phyloP scores from a whole-genome alignment of 306 rosid genomes.

The Cucurbita ficifolia region DNA sequence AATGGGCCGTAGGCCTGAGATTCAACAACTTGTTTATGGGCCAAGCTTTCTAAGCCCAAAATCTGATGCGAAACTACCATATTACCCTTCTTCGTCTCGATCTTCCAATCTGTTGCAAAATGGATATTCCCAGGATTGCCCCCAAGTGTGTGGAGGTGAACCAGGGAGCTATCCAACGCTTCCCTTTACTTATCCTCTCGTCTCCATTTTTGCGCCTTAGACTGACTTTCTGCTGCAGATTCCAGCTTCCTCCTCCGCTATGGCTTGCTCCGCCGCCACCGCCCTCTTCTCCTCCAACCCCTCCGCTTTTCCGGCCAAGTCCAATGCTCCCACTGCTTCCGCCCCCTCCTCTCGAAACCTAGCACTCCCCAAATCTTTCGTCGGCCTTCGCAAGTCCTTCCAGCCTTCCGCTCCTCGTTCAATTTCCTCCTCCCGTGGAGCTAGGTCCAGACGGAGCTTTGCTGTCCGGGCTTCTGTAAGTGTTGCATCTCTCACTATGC shows the following conservation, averaged over 20 bases:
- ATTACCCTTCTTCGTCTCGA: background rate
- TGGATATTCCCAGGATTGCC: background rate
- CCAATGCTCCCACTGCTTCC: slow-evolving; percentile 18
- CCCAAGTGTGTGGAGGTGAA: background rate
- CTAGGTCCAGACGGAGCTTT: slow-evolving; percentile 40
- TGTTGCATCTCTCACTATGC: background rate
- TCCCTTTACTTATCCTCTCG: background rate
- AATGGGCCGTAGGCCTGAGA: background rate
- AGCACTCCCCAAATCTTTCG: slow-evolving; percentile 45
- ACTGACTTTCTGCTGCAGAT: background rate
- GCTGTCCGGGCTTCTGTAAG: slow-evolving; percentile 52
- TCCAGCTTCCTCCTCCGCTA: background rate
- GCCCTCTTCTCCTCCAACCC: slow-evolving; percentile 54
- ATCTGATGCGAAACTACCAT: background rate
- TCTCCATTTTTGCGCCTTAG: slow-evolving; percentile 4
- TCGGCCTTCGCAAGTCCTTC: slow-evolving; percentile 48
- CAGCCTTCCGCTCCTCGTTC: slow-evolving; percentile 33
- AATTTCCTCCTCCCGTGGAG: slow-evolving; percentile 17
- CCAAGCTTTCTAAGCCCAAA: background rate
- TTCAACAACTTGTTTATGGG: background rate
- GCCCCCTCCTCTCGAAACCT: slow-evolving; percentile 21
- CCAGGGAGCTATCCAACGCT: background rate
- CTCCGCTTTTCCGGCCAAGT: slow-evolving; percentile 31
- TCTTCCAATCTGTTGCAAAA: no score
- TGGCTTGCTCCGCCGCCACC: slow-evolving; percentile 52